Conservation (phyloP, 75 land plant genomes). For the Selaginella tamariscina region DNA sequence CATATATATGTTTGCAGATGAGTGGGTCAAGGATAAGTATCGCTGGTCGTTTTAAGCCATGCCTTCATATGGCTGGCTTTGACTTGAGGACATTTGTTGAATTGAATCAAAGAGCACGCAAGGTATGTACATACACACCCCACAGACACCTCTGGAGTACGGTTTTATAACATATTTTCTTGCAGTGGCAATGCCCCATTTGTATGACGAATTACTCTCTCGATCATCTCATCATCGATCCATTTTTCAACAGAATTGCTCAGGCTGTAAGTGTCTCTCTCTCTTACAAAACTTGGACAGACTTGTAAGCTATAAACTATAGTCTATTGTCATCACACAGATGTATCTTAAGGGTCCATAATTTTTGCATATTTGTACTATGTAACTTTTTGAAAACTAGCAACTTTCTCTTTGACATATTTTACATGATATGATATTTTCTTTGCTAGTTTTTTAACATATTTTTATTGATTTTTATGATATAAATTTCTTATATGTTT, state of each 20-base stretch:
- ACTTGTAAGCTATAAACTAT: too few species aligned
- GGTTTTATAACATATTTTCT: constrained; percentile 15
- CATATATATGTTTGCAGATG: constrained; percentile 38
- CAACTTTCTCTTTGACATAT: too few species aligned
- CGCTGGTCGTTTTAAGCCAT: constrained; percentile 91
- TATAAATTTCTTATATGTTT: background rate
- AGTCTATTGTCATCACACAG: too few species aligned
- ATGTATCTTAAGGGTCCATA: too few species aligned
- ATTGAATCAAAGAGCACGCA: constrained; percentile 81
- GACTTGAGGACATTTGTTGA: constrained; percentile 91
- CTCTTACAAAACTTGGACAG: too few species aligned
- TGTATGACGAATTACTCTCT: constrained; percentile 81
- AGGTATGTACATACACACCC: constrained; percentile 32
- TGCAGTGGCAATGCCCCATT: constrained; percentile 97
- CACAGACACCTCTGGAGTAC: too few species aligned
- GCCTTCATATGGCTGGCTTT: constrained; percentile 96
- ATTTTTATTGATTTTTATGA: background rate
- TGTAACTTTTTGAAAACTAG: too few species aligned
- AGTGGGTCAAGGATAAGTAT: constrained; percentile 88
- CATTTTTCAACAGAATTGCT: constrained; percentile 71
- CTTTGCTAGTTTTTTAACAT: too few species aligned
- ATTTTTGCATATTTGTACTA: too few species aligned
- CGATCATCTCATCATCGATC: constrained; percentile 72
- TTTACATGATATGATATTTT: too few species aligned
- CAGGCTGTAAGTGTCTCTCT: constrained; percentile 29